A percentile compares a stretch with the other conserved stretches of the same genome.
phyloP scores from a whole-genome alignment of 495 filamentous ascomycete species.

The Tuber aestivum region DNA sequence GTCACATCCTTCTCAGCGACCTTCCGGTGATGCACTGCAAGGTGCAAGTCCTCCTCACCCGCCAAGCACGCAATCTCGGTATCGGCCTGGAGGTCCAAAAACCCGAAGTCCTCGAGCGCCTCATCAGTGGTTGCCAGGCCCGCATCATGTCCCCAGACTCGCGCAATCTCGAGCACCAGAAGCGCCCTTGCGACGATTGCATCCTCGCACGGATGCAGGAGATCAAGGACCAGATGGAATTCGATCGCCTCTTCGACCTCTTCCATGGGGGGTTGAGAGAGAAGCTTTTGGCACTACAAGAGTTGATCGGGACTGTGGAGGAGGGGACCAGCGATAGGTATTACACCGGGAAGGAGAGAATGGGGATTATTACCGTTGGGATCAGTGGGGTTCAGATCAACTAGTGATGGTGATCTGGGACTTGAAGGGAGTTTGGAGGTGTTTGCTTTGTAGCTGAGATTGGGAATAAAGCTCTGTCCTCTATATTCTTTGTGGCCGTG shows the following conservation, averaged over 20 bases:
- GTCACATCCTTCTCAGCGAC: not conserved
- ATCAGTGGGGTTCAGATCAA: not conserved
- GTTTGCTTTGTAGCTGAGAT: not conserved
- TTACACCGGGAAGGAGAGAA: not conserved
- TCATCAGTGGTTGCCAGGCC: not conserved
- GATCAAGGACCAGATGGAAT: not conserved
- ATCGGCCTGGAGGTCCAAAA: not conserved
- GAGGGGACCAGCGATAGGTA: not conserved
- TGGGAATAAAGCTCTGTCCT: not conserved
- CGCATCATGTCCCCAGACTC: not conserved
- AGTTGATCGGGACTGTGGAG: not conserved
- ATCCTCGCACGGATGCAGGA: not conserved
- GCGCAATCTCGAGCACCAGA: not conserved
- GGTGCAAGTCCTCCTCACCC: not conserved
- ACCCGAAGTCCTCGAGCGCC: not conserved
- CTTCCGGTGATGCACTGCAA: not conserved
- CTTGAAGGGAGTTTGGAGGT: not conserved
- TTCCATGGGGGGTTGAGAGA: not conserved
- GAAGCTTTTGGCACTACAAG: not conserved
- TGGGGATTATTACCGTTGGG: not conserved
- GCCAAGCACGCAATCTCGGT: not conserved
- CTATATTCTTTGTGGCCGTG: not conserved
- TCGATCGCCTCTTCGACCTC: not conserved
- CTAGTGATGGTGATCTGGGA: not conserved
- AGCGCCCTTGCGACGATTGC: constrained; percentile 1